Base-by-base conservation (phyloP, 345 rosid genomes). In the Psidium guajava region DNA sequence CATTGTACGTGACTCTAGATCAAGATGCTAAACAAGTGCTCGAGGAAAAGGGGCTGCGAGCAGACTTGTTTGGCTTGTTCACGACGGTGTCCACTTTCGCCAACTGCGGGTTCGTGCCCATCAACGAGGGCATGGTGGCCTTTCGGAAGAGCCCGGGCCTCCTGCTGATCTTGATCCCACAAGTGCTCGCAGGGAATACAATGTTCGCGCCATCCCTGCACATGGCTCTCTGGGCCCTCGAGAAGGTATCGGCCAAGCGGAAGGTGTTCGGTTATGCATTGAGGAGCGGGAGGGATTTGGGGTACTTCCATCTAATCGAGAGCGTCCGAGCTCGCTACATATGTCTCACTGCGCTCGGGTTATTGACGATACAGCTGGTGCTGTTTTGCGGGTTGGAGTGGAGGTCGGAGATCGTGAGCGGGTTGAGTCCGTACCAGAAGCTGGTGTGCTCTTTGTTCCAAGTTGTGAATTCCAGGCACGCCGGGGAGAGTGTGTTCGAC, bases 41-140 rank as follows among this genome's bases (percentile, higher is more conserved):
- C 6, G 73, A 69, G 57, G 50, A 74, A 77, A 95, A 90, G 50
- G 82, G 88, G 3, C 83, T 93, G 20, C 57, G 86, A n/a, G 53
- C 83, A 4, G 54, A 57, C 9, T 92, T 92, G 22, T 95, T 94
- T 83, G 89, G 93, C 0, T 11, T 92, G 50, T 94, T 95, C 88
- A 89, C 92, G 24, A 83, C 88, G 0, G 86, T 93, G 13, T 94
- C 97, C 2, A 91, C 94, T 0, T 92, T 94, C 25, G 82, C 93
- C 14, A 93, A 83, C 85, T 90, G 94, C 5, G 98, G 98, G 15
- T 95, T 92, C 51, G 61, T 92, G 5, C 98, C 98, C 0, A 92
- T 92, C 1, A 93, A 94, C 40, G 96, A 95, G 83, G 94, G 94
- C 91, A 94, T 93, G 95, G 50, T 88, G 3, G 90, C 89, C 4